Conservation (phyloP, 2,329 filamentous ascomycete species). For the Colletotrichum sp. region DNA sequence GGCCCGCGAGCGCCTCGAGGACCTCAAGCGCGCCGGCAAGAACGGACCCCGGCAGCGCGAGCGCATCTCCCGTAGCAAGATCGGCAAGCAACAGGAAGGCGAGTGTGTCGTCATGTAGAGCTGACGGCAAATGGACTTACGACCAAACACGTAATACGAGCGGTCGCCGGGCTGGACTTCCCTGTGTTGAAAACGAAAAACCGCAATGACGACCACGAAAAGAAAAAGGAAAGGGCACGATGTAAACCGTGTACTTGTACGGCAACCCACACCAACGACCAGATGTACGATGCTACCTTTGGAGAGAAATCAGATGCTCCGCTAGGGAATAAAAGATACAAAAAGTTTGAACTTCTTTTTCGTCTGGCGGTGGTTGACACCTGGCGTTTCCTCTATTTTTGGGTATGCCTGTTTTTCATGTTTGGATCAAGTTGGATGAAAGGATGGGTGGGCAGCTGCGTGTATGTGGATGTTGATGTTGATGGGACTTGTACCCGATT, state of each 20-base stretch:
- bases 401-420: neutral
- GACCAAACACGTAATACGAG: neutral
- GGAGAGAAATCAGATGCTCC: neutral
- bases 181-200: neutral
- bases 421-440: neutral
- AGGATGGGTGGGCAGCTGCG: neutral
- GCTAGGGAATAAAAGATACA: neutral
- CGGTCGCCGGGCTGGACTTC: neutral
- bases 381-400: neutral
- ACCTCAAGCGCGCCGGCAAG: conserved; percentile 76
- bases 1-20: conserved; percentile 89
- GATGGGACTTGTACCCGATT: neutral
- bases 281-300: neutral
- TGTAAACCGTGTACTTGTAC: neutral
- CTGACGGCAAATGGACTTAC: neutral
- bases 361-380: neutral
- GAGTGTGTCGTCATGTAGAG: conserved; percentile 85
- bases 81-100: conserved; percentile 84
- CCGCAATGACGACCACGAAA: neutral
- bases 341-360: neutral
- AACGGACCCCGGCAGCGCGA: conserved; percentile 76
- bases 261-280: neutral
- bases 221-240: neutral
- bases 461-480: neutral
- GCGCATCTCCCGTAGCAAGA: conserved; percentile 80